Evolutionary conservation across 257 asterid genomes (phyloP).

Genomic region (Ballota nigra): DNA sequence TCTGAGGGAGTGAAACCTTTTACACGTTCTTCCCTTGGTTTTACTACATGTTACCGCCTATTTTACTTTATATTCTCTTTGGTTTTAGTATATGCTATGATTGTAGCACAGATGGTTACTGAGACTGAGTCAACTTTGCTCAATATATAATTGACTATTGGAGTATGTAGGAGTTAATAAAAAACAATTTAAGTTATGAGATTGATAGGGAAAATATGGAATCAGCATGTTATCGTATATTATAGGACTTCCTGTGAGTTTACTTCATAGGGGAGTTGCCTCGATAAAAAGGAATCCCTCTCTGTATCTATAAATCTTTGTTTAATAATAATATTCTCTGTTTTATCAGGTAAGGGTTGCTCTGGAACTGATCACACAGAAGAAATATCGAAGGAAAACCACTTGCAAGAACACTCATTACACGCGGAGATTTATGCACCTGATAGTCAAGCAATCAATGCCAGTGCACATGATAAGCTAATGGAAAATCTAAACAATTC

Average conservation of each 20-base stretch:
- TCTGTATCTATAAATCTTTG: slow-evolving; percentile 13
- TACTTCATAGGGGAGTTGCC: slow-evolving; percentile 6
- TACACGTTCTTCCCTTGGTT: neutral
- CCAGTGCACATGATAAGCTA: slow-evolving; percentile 27
- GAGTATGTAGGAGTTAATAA: neutral
- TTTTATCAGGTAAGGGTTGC: slow-evolving; percentile 39
- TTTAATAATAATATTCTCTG: slow-evolving; percentile 12
- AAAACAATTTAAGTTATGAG: neutral
- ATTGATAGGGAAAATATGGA: slow-evolving; percentile 1
- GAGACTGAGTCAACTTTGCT: neutral
- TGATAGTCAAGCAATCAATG: slow-evolving; percentile 32
- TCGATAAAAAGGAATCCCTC: neutral
- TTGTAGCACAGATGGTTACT: neutral
- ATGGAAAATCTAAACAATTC: slow-evolving; percentile 32
- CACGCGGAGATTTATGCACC: slow-evolving; percentile 30
- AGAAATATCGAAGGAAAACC: slow-evolving; percentile 35
- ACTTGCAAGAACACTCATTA: slow-evolving; percentile 32
- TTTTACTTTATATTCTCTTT: neutral
- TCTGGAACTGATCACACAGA: too few species aligned
- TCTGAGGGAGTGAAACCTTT: neutral
- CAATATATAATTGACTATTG: neutral
- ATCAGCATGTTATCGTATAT: neutral
- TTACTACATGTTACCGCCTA: neutral
- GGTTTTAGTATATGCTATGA: neutral
- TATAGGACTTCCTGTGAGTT: neutral